Base-by-base conservation (phyloP, 352 stramenopile genomes). In the Globisporangium echinulatum region DNA sequence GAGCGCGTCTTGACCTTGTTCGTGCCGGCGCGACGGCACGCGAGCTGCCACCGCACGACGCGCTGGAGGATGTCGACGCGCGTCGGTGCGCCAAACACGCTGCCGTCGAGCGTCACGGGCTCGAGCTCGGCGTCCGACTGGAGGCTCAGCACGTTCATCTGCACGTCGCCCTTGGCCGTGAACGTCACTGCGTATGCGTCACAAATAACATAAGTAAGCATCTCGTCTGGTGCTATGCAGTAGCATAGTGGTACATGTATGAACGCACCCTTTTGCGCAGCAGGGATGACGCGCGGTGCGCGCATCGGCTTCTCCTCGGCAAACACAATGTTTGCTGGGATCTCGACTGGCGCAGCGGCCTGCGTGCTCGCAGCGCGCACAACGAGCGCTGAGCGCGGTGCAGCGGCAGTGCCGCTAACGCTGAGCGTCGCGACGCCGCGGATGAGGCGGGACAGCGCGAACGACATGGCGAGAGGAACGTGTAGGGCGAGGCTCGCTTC, bases 1-100 rank as follows among this genome's bases (percentile, higher is more conserved):
- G 82, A 85, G 65, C 86, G 86, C 56, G 84, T 90, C 78, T 96
- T 96, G 65, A 83, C 88, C 73, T 94, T 94, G 81, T 92, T 88
- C 67, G 85, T 92, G 61, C 84, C 86, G 46, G 85, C 81, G 53
- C 86, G 85, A 63, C 82, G 82, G 61, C 82, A 88, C 17, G 86
- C 86, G 13, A 94, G 67, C 68, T 96, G 84, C 86, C 86, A 96
- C 66, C 84, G 80, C 68, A 96, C 86, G 54, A 96, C 85, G 56
- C 86, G 85, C 68, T 96, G 86, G 61, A 96, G 63, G 60, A 96
- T 94, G 64, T 96, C 86, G 36, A 92, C 80, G 49, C 86, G 86
- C 19, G 81, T 68, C 11, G 86, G 82, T 25, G 82, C 80, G 11
- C 75, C 82, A 62, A 95, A 96, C 15, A 95, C 82, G 33, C 68